Evolutionary conservation across 169 alveolate genomes (phyloP), one percentile per base, ranked within the genome.

Genomic region (Plasmodium fragile): DNA sequence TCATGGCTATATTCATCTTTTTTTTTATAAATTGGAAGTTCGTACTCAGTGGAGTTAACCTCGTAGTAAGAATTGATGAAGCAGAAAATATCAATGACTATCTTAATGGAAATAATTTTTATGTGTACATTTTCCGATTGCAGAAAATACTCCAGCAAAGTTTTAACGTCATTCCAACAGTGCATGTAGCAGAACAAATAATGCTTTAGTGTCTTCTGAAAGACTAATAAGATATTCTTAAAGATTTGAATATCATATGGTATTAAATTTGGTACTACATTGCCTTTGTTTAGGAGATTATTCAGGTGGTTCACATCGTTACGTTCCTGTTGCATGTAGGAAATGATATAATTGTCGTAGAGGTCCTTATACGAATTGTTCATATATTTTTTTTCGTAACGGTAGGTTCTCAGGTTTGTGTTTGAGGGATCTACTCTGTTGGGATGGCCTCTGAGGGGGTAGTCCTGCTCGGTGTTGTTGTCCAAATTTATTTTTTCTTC

Each of bases 151-250:
- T 81, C 92, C 10, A 91, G 55, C 30, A 91, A 71, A 22, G 30
- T 81, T 70, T 70, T 91, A 18, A 91, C 92, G 72, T 91, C 94
- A 7, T 79, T 81, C 94, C 94, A 91, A 16, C 94, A 91, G 81
- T 91, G 92, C 91, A 91, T 91, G 32, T 91, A 91, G 36, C 94
- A 81, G 53, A 91, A 91, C 49, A 91, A 28, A 70, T 91, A 91
- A 81, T 73, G 73, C 22, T 91, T 91, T 81, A 91, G 18, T 0
- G 92, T 81, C 59, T 80, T 91, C 25, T 91, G 94, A 69, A 91
- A 91, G 52, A 91, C 92, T 32, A 71, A n/a, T 72, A 91, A 91
- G 4, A 91, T 91, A 81, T 81, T 91, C 45, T 91, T 91, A 69
- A 91, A 91, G 13, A 91, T 81, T 70, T 91, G 94, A 16, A 91